Percentiles rank a stretch among this genome's conserved stretches.
phyloP scores from a whole-genome alignment of 2,329 filamentous ascomycete genomes.

The Podosphaera leucotricha region DNA sequence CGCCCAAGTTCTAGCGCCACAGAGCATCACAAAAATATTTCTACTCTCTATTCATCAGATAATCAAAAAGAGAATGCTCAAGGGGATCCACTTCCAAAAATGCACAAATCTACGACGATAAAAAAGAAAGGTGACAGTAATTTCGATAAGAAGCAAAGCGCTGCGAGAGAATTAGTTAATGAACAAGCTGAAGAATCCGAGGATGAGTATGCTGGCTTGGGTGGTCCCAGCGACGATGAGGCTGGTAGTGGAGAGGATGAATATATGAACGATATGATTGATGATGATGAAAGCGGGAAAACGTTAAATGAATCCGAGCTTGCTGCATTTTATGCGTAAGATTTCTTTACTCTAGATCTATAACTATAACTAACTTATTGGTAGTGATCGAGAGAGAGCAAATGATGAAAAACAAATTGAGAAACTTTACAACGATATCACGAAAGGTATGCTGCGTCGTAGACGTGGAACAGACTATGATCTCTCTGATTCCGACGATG shows the following conservation, averaged over 20 bases:
- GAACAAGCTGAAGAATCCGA: conserved; percentile 95
- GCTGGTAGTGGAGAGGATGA: conserved; percentile 51
- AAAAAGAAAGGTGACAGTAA: conserved; percentile 26
- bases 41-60: neutral
- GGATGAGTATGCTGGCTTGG: conserved; percentile 88
- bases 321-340: conserved; percentile 75
- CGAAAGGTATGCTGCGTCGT: conserved; percentile 63
- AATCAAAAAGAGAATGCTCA: neutral
- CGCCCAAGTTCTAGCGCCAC: conserved; percentile 14
- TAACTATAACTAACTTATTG: conserved; percentile 1
- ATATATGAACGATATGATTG: conserved; percentile 68
- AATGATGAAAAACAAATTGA: conserved; percentile 72
- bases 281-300: conserved; percentile 54
- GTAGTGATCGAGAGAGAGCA: conserved; percentile 52
- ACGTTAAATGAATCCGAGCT: conserved; percentile 59
- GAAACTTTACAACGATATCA: conserved; percentile 82
- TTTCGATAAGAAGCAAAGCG: conserved; percentile 70
- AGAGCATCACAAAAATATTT: neutral
- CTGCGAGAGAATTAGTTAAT: conserved; percentile 67
- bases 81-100: conserved; percentile 9
- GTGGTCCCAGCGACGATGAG: conserved; percentile 73
- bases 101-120: conserved; percentile 39
- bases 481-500: conserved; percentile 78
- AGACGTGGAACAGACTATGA: conserved; percentile 64
- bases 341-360: conserved; percentile 12